These are phyloP conservation scores for Botrytis porri DNA, from an alignment of 2,329 filamentous ascomycete species.

Conservation along the genomic window DNA sequence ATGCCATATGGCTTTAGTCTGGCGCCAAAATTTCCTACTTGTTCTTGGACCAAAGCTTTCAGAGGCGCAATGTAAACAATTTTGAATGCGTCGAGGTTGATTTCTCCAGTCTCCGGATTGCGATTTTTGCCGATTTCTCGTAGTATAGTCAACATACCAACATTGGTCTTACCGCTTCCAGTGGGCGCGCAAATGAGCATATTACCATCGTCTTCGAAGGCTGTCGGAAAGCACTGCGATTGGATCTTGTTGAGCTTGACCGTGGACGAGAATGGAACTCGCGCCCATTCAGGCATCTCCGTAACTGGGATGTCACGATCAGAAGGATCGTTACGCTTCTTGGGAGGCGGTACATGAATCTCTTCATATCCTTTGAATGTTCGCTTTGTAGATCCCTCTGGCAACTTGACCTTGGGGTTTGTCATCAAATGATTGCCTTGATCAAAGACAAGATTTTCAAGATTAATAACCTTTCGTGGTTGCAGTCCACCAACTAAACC, in stretches of 20 bases:
- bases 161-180: conserved; percentile 96
- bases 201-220: conserved; percentile 92
- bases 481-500: conserved; percentile 78
- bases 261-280: conserved; percentile 77
- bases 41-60: conserved; percentile 94
- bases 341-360: conserved; percentile 92
- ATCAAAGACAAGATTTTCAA: conserved; percentile 95
- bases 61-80: conserved; percentile 96
- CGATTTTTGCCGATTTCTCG: conserved; percentile 96
- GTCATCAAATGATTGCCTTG: conserved; percentile 99
- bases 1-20: conserved; percentile 88
- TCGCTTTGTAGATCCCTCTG: conserved; percentile 90
- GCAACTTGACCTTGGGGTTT: conserved; percentile 91
- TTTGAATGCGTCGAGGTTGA: conserved; percentile 95
- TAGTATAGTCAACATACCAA: conserved; percentile 94
- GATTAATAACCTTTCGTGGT: conserved; percentile 82
- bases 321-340: conserved; percentile 76
- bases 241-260: conserved; percentile 93
- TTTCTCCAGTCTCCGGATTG: conserved; percentile 83
- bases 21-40: conserved; percentile 95
- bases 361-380: conserved; percentile 98
- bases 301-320: conserved; percentile 81
- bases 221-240: conserved; percentile 85
- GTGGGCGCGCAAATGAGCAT: conserved; percentile 98
- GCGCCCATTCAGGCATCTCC: conserved; percentile 90